phyloP scores from a whole-genome alignment of 202 grass and related monocot genomes.

The Carex arenaria region DNA sequence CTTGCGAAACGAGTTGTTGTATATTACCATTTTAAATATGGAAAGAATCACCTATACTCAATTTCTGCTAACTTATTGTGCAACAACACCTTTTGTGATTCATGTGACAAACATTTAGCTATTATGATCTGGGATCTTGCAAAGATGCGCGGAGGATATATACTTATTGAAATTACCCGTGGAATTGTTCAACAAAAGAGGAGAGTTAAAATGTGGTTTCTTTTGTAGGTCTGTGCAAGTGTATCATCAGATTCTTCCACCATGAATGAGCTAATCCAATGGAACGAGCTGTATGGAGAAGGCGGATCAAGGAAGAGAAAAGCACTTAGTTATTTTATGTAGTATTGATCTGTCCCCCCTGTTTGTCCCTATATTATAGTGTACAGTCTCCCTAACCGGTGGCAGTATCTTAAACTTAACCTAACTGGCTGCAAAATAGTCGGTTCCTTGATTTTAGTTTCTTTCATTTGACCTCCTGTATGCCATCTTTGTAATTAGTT shows the following conservation, averaged over 20 bases:
- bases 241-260: conserved; percentile 88
- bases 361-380: conserved; percentile 21
- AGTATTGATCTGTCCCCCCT: conserved; percentile 19
- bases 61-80: neutral
- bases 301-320: conserved; percentile 96
- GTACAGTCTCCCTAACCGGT: conserved; percentile 19
- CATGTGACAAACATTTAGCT: neutral
- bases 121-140: neutral
- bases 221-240: conserved; percentile 76
- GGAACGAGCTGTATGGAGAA: conserved; percentile 97
- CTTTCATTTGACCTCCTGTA: conserved; percentile 10
- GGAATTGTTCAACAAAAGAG: neutral
- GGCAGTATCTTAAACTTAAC: conserved; percentile 4
- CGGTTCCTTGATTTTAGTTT: conserved; percentile 15
- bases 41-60: neutral
- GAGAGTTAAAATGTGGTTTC: neutral
- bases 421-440: conserved; percentile 6
- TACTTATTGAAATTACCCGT: neutral
- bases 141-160: neutral
- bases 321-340: conserved; percentile 98
- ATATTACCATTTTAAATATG: neutral
- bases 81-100: neutral
- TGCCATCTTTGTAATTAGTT: conserved; percentile 28
- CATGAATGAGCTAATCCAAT: conserved; percentile 93
- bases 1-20: neutral